Evolutionary conservation across 345 rosid species (phyloP).

Genomic region (Salix arbutifolia): DNA sequence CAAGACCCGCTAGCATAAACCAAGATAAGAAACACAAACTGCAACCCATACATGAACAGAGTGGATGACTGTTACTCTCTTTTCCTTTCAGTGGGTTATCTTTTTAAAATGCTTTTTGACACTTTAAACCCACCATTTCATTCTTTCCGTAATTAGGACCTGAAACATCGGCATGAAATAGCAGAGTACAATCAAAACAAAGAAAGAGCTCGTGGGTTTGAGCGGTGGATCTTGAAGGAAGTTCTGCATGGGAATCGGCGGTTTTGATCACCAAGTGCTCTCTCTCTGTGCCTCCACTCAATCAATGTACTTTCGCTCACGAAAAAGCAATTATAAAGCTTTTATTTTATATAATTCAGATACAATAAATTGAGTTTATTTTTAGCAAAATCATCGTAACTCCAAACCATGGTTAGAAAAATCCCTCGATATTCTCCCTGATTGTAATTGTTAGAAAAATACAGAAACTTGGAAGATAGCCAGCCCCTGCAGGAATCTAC

Average conservation of each 20-base stretch:
- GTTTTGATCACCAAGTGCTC: not conserved
- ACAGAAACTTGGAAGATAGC: not conserved
- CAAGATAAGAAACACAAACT: not conserved
- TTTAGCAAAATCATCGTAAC: not conserved
- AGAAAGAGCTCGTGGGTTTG: conserved; percentile 5
- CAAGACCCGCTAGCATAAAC: not conserved
- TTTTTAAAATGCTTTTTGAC: not conserved
- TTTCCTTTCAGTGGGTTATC: not conserved
- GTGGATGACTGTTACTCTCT: not conserved
- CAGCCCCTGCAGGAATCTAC: too few species aligned
- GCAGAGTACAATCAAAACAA: conserved; percentile 16
- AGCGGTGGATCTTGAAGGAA: not conserved
- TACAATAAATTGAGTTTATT: not conserved
- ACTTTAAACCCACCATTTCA: conserved; percentile 16
- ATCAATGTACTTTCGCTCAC: too few species aligned
- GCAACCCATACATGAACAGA: not conserved
- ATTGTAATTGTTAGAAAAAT: not conserved
- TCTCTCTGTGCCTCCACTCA: not conserved
- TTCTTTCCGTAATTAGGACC: conserved; percentile 17
- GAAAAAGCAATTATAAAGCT: not conserved
- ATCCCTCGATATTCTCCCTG: not conserved
- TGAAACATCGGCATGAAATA: conserved; percentile 26
- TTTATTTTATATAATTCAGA: not conserved
- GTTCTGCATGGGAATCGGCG: conserved; percentile 10
- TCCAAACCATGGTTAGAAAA: not conserved